phyloP scores from a whole-genome alignment of 208 protist species.

The Naegleria gruberi region DNA sequence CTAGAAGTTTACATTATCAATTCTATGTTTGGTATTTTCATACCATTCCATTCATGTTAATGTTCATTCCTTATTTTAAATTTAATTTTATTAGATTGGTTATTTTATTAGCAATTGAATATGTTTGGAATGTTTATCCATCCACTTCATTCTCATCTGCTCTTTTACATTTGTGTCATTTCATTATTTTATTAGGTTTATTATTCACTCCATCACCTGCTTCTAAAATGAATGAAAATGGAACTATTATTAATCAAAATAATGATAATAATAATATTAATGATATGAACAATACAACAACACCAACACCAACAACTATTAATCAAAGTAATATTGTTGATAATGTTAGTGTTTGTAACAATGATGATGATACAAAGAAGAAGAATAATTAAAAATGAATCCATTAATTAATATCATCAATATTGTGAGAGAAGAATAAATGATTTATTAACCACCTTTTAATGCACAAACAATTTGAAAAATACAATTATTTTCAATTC shows the following conservation, averaged over 20 bases:
- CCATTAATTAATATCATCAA: background rate
- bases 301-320: background rate
- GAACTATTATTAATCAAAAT: no score
- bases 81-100: background rate
- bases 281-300: no score
- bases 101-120: background rate
- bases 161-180: background rate
- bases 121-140: constrained; percentile 22
- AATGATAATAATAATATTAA: no score
- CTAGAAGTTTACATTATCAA: constrained; percentile 80
- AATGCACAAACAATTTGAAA: background rate
- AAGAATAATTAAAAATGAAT: background rate
- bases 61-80: constrained; percentile 30
- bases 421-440: background rate
- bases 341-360: no score
- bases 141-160: background rate
- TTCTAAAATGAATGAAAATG: no score
- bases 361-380: no score
- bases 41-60: constrained; percentile 56
- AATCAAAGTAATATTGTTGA: no score
- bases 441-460: background rate
- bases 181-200: background rate
- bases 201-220: background rate
- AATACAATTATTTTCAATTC: background rate
- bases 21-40: constrained; percentile 84